Evolutionary conservation across 2,329 filamentous ascomycete genomes (phyloP).

Genomic region (Pseudogymnoascus sp.): DNA sequence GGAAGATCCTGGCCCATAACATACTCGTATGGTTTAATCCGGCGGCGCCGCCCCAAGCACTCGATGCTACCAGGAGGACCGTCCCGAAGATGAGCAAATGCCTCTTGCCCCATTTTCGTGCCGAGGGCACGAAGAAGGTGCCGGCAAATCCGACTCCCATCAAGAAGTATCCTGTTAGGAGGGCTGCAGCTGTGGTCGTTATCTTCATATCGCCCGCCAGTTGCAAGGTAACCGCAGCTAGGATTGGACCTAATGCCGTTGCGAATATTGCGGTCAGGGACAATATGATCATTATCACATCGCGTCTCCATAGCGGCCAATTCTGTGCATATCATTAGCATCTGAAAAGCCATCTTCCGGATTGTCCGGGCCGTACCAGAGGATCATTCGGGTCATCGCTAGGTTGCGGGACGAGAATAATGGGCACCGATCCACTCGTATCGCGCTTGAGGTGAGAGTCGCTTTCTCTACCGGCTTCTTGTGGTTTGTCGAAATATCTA

Average conservation of each 20-base stretch:
- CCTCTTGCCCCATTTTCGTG: conserved; percentile 85
- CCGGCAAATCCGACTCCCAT: conserved; percentile 75
- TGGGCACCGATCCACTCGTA: conserved; percentile 54
- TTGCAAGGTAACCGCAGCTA: conserved; percentile 81
- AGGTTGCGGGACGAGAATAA: conserved; percentile 84
- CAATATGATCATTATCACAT: conserved; percentile 70
- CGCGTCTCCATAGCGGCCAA: conserved; percentile 82
- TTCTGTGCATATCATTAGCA: conserved; percentile 42
- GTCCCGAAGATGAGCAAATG: conserved; percentile 79
- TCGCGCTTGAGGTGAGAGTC: conserved; percentile 62
- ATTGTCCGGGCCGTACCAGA: conserved; percentile 42
- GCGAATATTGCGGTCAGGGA: conserved; percentile 77
- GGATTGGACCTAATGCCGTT: conserved; percentile 74
- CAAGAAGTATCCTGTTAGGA: conserved; percentile 82
- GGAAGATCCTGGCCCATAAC: conserved; percentile 71
- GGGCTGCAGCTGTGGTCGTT: conserved; percentile 67
- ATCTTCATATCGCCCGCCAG: conserved; percentile 59
- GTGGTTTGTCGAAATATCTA: conserved; percentile 56
- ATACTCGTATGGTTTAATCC: conserved; percentile 63
- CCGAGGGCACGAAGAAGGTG: conserved; percentile 79
- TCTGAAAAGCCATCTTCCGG: neutral
- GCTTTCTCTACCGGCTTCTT: conserved; percentile 31
- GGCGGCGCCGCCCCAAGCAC: conserved; percentile 69
- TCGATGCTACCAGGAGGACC: conserved; percentile 64
- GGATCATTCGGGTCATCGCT: conserved; percentile 88